phyloP scores from a whole-genome alignment of 768 basidiomycete genomes.

The Auricularia auricula-judae region DNA sequence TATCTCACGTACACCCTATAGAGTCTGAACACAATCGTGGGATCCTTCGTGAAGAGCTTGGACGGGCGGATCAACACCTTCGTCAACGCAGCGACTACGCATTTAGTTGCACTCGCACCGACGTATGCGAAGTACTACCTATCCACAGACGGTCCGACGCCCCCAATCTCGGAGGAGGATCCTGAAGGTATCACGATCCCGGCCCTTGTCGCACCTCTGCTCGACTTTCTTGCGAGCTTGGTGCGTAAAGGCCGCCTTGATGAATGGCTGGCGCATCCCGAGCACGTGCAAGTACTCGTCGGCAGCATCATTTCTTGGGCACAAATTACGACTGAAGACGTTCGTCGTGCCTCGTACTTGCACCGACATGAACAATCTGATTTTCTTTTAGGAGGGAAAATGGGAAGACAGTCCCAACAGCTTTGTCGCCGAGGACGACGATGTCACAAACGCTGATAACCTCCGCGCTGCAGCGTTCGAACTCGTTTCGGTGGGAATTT shows the following conservation, averaged over 20 bases:
- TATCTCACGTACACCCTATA: constrained; percentile 18
- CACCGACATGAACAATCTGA: neutral
- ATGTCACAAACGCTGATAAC: constrained; percentile 74
- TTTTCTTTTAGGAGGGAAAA: constrained; percentile 58
- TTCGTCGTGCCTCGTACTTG: constrained; percentile 24
- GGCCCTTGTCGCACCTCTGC: constrained; percentile 63
- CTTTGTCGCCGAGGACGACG: constrained; percentile 91
- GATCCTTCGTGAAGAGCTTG: constrained; percentile 70
- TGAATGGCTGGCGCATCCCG: constrained; percentile 40
- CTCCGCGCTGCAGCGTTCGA: constrained; percentile 80
- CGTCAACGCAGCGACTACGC: constrained; percentile 43
- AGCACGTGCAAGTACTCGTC: constrained; percentile 40
- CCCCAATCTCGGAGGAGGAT: constrained; percentile 63
- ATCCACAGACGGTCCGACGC: constrained; percentile 33
- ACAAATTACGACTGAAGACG: constrained; percentile 88
- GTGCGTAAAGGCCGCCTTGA: constrained; percentile 38
- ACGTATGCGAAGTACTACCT: constrained; percentile 56
- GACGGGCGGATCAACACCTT: constrained; percentile 52
- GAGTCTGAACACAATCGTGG: constrained; percentile 72
- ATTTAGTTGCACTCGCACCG: constrained; percentile 48
- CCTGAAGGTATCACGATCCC: constrained; percentile 58
- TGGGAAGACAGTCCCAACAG: constrained; percentile 86
- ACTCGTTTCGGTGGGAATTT: constrained; percentile 51
- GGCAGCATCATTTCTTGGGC: constrained; percentile 52
- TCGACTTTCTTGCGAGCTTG: constrained; percentile 68